Base-by-base conservation (phyloP, 1,139 yeast genomes). In the Pneumocystis carinii region DNA sequence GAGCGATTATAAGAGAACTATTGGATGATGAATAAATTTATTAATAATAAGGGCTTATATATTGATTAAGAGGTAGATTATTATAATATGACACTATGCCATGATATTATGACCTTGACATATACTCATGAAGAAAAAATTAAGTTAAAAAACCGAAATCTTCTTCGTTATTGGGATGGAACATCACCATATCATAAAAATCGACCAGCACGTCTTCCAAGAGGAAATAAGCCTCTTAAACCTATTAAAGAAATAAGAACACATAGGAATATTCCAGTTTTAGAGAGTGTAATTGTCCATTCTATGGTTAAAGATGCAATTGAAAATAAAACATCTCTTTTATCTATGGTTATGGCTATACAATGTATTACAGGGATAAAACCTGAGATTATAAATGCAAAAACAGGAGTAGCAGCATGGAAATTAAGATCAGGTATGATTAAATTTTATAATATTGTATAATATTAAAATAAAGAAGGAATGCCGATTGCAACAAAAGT, bases 301-400 rank as follows among this genome's bases (percentile, higher is more conserved):
- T 82, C 95, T 69, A 90, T 83, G 72, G 90, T 83, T 63, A 83
- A 83, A 68, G 84, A 83, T 62, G 92, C 96, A 14, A 82, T 83
- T 69, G 84, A 82, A 66, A 84, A 86, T 70, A 80, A 84, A 60
- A 85, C 90, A 76, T 79, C 84, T 66, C 88, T 90, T 61, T 82
- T 90, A 65, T 81, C 92, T 42, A 89, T 95, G 19, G 79, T 84
- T 67, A 79, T 89, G 67, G 95, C 88, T 74, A 74, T 94, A 64
- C 95, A 95, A 69, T 97, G 92, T 74, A 87, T 94, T 71, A 90
- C 98, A 41, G 96, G 96, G 68, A 84, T 81, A 68, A 88, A 89
- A 74, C 90, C 97, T 58, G 78, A 80, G 68, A 80, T 85, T 55
- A 78, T 89, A 39, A 86, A 78, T 72, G 86, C 95, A 60, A 87